A percentile compares a stretch with the other conserved stretches of the same genome.
Evolutionary conservation across 1,284 basidiomycete genomes (phyloP).

Genomic region (Naganishia liquefaciens): DNA sequence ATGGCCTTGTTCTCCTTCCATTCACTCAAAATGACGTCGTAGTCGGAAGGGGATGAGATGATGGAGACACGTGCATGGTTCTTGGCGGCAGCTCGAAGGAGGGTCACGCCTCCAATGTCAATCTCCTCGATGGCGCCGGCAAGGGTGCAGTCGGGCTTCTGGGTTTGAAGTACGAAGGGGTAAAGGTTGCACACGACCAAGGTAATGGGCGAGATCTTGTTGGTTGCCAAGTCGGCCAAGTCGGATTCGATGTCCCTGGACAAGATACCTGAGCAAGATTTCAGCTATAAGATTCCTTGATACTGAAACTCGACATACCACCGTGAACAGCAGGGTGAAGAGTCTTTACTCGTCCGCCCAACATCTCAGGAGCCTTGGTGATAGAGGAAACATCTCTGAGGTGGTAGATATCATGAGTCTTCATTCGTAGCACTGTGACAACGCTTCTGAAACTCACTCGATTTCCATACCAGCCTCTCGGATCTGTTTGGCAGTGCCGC

Average conservation of each 20-base stretch:
- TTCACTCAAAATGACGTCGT: conserved; percentile 74
- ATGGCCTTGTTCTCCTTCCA: conserved; percentile 71
- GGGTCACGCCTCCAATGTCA: conserved; percentile 97
- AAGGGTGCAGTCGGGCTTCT: conserved; percentile 83
- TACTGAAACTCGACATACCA: conserved; percentile 60
- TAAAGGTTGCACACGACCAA: conserved; percentile 99
- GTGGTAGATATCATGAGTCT: not conserved
- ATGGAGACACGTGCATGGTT: conserved; percentile 94
- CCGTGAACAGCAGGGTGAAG: conserved; percentile 99
- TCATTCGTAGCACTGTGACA: not conserved
- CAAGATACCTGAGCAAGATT: conserved; percentile 70
- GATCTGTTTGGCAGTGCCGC: conserved; percentile 97
- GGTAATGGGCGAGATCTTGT: conserved; percentile 83
- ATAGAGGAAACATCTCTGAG: conserved; percentile 93
- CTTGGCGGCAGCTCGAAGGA: conserved; percentile 96
- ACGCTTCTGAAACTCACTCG: conserved; percentile 62
- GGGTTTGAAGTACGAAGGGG: conserved; percentile 90
- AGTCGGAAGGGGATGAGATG: conserved; percentile 92
- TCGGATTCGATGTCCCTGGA: conserved; percentile 85
- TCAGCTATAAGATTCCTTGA: not conserved
- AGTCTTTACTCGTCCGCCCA: conserved; percentile 97
- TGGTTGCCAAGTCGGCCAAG: conserved; percentile 74
- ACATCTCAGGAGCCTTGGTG: conserved; percentile 99
- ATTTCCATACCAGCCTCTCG: conserved; percentile 90
- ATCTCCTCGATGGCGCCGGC: conserved; percentile 95